phyloP scores from a whole-genome alignment of 225 moss, liverwort and hornwort genomes.

The Rhytidiadelphus loreus region DNA sequence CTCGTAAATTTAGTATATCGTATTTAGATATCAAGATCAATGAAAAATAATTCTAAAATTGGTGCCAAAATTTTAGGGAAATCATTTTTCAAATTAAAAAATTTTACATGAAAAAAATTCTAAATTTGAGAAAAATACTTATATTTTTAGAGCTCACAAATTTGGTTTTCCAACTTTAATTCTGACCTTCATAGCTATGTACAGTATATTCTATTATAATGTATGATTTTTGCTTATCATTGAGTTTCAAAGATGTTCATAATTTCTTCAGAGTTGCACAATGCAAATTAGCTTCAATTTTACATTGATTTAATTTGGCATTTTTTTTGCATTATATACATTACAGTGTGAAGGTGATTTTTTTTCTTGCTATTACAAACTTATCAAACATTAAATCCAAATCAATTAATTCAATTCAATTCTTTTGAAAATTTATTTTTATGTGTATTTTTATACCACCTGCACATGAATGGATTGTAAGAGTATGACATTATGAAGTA shows the following conservation, averaged over 20 bases:
- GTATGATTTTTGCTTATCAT: not conserved
- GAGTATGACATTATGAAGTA: not conserved
- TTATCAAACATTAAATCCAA: not conserved
- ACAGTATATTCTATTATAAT: not conserved
- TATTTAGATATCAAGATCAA: no score
- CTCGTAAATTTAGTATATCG: accelerated
- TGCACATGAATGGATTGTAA: not conserved
- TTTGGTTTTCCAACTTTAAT: no score
- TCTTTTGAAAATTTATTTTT: not conserved
- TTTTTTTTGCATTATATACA: not conserved
- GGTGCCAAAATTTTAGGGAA: no score
- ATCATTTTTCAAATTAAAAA: no score
- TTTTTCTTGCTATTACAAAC: not conserved
- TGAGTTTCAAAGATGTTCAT: not conserved
- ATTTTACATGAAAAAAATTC: no score
- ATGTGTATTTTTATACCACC: not conserved
- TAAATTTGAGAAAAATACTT: no score
- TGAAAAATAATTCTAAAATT: no score
- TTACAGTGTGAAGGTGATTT: not conserved
- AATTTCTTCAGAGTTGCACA: not conserved
- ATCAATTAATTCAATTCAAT: not conserved
- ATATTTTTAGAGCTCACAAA: no score
- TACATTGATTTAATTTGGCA: not conserved
- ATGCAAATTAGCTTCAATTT: not conserved
- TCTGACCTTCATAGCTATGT: no score